phyloP scores from a whole-genome alignment of 345 rosid genomes.

The Populus alba region DNA sequence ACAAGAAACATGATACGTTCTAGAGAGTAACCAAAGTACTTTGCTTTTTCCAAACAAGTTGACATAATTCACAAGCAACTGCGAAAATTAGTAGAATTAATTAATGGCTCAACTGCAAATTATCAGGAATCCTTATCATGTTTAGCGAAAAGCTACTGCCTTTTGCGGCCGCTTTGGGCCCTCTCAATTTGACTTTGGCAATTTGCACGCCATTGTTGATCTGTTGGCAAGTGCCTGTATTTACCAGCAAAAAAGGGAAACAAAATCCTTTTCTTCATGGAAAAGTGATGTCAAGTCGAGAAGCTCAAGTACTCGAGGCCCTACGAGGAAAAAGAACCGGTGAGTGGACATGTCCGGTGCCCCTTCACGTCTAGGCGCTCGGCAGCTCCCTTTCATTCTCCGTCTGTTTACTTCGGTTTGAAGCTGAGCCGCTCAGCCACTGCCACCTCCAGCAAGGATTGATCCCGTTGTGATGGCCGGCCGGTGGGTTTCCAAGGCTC shows the following conservation, averaged over 20 bases:
- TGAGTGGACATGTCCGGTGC: not conserved
- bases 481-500: not conserved
- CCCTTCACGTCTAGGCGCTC: not conserved
- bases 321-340: no score
- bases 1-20: no score
- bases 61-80: no score
- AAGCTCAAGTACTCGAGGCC: not conserved
- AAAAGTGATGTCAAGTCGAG: not conserved
- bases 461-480: not conserved
- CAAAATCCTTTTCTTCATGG: not conserved
- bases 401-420: not conserved
- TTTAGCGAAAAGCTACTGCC: no score
- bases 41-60: no score
- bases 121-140: no score
- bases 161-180: not conserved
- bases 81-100: no score
- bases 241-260: no score
- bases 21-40: no score
- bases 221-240: not conserved
- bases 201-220: not conserved
- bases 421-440: not conserved
- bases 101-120: no score
- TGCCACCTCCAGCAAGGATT: not conserved
- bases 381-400: not conserved
- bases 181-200: not conserved